Evolutionary conservation across 768 basidiomycete species (phyloP).

Genomic region (Macrolepiota dolichaula): DNA sequence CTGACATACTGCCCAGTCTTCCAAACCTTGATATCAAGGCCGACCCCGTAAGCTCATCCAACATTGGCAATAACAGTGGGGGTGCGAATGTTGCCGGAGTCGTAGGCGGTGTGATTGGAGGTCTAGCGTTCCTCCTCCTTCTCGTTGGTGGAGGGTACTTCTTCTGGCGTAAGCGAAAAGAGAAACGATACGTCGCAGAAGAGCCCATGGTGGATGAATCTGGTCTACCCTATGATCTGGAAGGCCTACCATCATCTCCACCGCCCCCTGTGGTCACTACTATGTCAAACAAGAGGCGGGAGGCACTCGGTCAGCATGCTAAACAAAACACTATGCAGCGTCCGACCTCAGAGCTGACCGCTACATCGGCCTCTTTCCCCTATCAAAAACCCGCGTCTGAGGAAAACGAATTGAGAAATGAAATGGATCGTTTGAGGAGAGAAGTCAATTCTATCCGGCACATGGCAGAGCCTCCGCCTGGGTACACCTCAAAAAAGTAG

Average conservation of each 20-base stretch:
- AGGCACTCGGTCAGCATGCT: background rate
- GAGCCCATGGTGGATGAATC: background rate
- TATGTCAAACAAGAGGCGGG: background rate
- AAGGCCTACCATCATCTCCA: background rate
- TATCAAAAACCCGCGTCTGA: background rate
- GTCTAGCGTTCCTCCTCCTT: constrained; percentile 5
- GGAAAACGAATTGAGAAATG: background rate
- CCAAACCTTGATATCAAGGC: constrained; percentile 4
- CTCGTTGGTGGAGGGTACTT: background rate
- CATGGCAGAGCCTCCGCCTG: background rate
- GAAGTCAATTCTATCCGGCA: background rate
- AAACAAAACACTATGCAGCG: background rate
- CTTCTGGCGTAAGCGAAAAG: background rate
- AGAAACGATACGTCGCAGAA: background rate
- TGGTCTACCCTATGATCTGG: background rate
- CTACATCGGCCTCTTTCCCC: background rate
- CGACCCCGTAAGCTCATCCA: background rate
- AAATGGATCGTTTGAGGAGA: background rate
- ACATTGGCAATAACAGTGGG: background rate
- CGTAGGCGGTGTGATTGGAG: constrained; percentile 14
- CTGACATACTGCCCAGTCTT: background rate
- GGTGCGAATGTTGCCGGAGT: constrained; percentile 5
- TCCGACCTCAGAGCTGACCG: background rate
- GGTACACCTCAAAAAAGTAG: background rate
- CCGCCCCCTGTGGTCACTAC: background rate